A percentile compares a stretch with the other conserved stretches of the same genome.
Evolutionary conservation across 352 stramenopile genomes (phyloP).

Genomic region (Thalassiosira livingstoniorum): DNA sequence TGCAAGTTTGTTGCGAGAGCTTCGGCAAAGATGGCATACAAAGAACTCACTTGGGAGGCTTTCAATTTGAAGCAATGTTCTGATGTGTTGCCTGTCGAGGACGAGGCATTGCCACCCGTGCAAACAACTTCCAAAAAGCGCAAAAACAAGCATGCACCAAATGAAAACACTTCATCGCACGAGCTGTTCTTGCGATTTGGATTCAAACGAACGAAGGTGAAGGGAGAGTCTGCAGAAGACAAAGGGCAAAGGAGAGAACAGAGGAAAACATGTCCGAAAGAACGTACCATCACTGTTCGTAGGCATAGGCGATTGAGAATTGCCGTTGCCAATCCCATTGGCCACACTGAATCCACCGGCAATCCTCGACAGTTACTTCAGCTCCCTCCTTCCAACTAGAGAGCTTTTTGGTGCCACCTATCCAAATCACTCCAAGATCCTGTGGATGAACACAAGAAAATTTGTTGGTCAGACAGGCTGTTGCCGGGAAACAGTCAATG

Average conservation of each 20-base stretch:
- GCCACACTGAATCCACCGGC: neutral
- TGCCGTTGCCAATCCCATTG: neutral
- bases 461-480: conserved; percentile 1
- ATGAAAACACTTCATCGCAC: too few species aligned
- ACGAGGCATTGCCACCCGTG: neutral
- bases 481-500: neutral
- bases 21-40: neutral
- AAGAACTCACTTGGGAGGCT: neutral
- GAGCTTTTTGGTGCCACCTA: neutral
- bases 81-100: neutral
- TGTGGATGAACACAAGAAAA: neutral
- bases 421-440: neutral
- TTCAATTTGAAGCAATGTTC: neutral
- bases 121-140: neutral
- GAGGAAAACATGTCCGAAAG: neutral
- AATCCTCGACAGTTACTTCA: too few species aligned
- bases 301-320: neutral
- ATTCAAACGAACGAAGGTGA: too few species aligned
- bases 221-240: too few species aligned
- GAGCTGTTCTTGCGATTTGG: too few species aligned
- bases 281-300: neutral
- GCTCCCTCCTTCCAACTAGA: neutral
- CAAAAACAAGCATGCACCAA: too few species aligned
- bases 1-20: neutral
- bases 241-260: neutral